A percentile compares a stretch with the other conserved stretches of the same genome.
These are phyloP conservation scores for Saturnispora zaruensis DNA, from an alignment of 805 yeast genomes.

Conservation along the genomic window DNA sequence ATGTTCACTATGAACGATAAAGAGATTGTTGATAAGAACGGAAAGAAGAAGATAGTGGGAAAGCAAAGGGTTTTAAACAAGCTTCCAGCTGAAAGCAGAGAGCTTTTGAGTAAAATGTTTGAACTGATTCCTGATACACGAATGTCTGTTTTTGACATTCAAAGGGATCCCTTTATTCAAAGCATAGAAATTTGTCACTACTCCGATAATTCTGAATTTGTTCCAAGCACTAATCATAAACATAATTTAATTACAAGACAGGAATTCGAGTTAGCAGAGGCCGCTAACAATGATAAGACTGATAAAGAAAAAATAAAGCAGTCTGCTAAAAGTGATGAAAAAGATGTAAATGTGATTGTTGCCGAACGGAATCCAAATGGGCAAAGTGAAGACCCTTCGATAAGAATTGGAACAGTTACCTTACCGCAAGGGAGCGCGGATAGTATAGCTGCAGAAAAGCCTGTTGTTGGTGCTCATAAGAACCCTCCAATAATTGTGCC, in stretches of 20 bases:
- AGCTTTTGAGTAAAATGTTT: slow-evolving; percentile 58
- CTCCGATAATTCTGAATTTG: slow-evolving; percentile 19
- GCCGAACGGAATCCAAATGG: not conserved
- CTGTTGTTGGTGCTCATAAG: not conserved
- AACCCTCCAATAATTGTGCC: not conserved
- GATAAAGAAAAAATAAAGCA: not conserved
- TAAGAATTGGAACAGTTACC: not conserved
- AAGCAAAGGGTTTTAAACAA: slow-evolving; percentile 65
- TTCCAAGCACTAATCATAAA: slow-evolving; percentile 35
- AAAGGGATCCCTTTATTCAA: slow-evolving; percentile 49
- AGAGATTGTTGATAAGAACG: slow-evolving; percentile 22
- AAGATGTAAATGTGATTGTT: slow-evolving; percentile 6
- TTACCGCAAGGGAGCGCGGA: not conserved
- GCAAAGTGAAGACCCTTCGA: not conserved
- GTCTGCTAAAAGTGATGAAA: slow-evolving; percentile 25
- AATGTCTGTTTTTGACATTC: slow-evolving; percentile 47
- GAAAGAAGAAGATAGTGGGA: slow-evolving; percentile 34
- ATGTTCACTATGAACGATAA: slow-evolving; percentile 39
- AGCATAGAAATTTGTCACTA: slow-evolving; percentile 47
- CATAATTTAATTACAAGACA: slow-evolving; percentile 68
- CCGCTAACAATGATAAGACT: not conserved
- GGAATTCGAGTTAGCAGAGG: slow-evolving; percentile 37
- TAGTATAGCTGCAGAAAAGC: not conserved
- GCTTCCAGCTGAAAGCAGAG: slow-evolving; percentile 60
- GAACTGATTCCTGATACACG: slow-evolving; percentile 50